Conservation (phyloP, 2,329 filamentous ascomycete genomes). For the Chrysoporthe puriensis region DNA sequence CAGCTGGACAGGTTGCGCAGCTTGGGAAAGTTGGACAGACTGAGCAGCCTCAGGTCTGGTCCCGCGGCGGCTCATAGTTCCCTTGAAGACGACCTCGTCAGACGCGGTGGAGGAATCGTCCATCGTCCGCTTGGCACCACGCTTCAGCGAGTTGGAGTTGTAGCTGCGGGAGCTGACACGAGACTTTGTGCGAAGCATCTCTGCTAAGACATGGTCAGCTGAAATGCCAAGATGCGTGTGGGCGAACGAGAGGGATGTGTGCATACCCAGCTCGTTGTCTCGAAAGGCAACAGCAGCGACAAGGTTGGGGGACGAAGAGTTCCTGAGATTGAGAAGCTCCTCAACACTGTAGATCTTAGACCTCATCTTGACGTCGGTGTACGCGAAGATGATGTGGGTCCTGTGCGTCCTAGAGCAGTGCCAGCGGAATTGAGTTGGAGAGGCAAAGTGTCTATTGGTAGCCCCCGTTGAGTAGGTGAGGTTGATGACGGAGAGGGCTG, state of each 20-base stretch:
- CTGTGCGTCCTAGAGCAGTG: slow-evolving; percentile 40
- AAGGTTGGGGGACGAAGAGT: slow-evolving; percentile 21
- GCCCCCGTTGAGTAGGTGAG: slow-evolving; percentile 33
- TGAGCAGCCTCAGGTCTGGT: slow-evolving; percentile 23
- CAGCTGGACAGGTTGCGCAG: background rate
- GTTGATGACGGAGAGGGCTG: slow-evolving; percentile 41
- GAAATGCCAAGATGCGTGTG: no score
- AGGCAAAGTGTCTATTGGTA: slow-evolving; percentile 30
- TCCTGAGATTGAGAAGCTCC: slow-evolving; percentile 50
- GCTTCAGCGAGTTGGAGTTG: slow-evolving; percentile 29
- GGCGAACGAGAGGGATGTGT: background rate
- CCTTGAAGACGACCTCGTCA: slow-evolving; percentile 44
- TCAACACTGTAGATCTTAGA: slow-evolving; percentile 47
- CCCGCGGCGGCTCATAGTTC: slow-evolving; percentile 37
- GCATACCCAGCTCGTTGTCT: slow-evolving; percentile 31
- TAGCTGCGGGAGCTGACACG: slow-evolving; percentile 29
- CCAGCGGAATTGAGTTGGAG: slow-evolving; percentile 47
- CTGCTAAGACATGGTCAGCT: slow-evolving; percentile 29
- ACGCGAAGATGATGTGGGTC: slow-evolving; percentile 47
- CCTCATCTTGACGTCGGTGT: slow-evolving; percentile 46
- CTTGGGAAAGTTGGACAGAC: background rate
- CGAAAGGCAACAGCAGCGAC: slow-evolving; percentile 21
- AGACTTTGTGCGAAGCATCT: slow-evolving; percentile 36
- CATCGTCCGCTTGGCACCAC: slow-evolving; percentile 35
- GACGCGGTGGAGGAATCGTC: slow-evolving; percentile 41